phyloP scores from a whole-genome alignment of 2,329 filamentous ascomycete genomes.

The Microascus cirrosus region DNA sequence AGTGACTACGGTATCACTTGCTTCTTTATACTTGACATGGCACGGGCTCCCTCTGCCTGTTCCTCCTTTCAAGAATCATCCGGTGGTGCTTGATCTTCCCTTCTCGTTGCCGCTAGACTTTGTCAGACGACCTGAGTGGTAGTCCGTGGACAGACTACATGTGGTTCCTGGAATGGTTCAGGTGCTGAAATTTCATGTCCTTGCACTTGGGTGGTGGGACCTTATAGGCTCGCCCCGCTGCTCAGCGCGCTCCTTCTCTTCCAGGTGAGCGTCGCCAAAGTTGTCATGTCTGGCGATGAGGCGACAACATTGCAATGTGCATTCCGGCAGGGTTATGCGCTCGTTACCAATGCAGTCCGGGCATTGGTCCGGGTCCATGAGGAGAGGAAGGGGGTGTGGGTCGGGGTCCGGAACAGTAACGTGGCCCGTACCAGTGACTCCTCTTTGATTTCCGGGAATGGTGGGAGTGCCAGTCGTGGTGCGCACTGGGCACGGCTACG shows the following conservation, averaged over 20 bases:
- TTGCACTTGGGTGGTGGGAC: conserved; percentile 7
- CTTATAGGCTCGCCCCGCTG: conserved; percentile 7
- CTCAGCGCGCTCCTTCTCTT: conserved; percentile 8
- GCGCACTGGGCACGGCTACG: not conserved
- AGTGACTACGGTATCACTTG: not conserved
- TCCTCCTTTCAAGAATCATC: not conserved
- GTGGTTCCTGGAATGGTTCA: conserved; percentile 10
- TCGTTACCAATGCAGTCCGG: conserved; percentile 10
- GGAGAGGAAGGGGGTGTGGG: conserved; percentile 8
- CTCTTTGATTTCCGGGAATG: not conserved
- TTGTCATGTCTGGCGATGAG: conserved; percentile 11
- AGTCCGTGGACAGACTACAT: conserved; percentile 8
- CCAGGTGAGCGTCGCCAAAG: conserved; percentile 12
- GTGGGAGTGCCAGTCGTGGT: not conserved
- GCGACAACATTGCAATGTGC: conserved; percentile 9
- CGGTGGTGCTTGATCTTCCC: not conserved
- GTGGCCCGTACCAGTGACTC: not conserved
- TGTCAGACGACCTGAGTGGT: conserved; percentile 5
- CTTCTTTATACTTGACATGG: not conserved
- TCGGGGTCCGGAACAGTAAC: conserved; percentile 1
- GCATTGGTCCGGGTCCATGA: conserved; percentile 10
- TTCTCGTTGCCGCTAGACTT: conserved; percentile 2
- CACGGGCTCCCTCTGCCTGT: not conserved
- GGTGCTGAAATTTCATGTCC: conserved; percentile 7
- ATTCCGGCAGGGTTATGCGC: conserved; percentile 7